Base-by-base conservation (phyloP, 305 asterid genomes). In the Petunia hybrid region DNA sequence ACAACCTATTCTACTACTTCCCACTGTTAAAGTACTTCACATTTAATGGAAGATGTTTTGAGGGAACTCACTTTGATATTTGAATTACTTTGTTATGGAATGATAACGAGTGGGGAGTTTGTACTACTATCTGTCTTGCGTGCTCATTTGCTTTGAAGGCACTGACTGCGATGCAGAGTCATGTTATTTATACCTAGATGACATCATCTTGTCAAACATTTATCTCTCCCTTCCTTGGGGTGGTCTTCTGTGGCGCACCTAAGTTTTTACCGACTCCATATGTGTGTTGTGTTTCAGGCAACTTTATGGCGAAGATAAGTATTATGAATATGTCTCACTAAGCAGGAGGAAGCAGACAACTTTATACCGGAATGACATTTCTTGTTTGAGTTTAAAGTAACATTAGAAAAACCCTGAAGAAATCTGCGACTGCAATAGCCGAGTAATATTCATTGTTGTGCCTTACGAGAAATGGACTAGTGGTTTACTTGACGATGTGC, bases 251-350 rank as follows among this genome's bases (percentile, higher is more conserved):
- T 10, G 4, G 67, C 31, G 43, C 35, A 36, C 22, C 41, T 14
- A 2, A 9, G 69, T 9, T 77, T 60, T 36, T 42, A 40, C 61
- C 31, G 35, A 16, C 3, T 81, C 66, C 51, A 5, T 73, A 56
- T 5, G 81, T 56, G 10, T 42, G 65, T 31, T 6, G 61, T 62
- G 31, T 78, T 78, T 48, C 91, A 94, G 98, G 84, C 84, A 78
- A 76, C 85, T 87, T 60, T 94, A 94, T 35, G 97, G 91, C 53
- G 97, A 92, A 86, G 98, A 90, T 16, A 75, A 84, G 48, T 92
- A 94, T 87, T 89, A 88, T 13, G 84, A 87, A 82, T 83, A 82
- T 46, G 83, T 90, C 81, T 83, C 76, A 62, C 83, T 41, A 14
- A 88, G 65, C 48, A 86, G 94, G 85, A 59, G 85, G 83, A 73